These are phyloP conservation scores for Kwoniella pini DNA, from an alignment of 768 basidiomycete genomes.

Conservation along the genomic window DNA sequence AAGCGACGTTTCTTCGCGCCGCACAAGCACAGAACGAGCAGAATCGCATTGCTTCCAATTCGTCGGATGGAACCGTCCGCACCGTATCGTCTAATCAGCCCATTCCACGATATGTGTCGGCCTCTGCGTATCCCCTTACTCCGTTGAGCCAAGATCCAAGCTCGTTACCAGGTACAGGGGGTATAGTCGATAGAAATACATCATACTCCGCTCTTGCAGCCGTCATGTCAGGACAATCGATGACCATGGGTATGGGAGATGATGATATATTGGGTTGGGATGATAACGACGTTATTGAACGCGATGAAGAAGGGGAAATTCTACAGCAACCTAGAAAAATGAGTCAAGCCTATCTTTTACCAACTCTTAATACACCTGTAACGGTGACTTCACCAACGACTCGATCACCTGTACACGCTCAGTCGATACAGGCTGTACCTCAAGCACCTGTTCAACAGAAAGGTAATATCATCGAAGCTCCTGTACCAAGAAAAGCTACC, in stretches of 20 bases:
- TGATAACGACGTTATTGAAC: conserved; percentile 16
- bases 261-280: conserved; percentile 19
- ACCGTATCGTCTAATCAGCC: conserved; percentile 5
- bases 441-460: not conserved
- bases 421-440: too few relatives aligned
- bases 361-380: not conserved
- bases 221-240: conserved; percentile 10
- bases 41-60: conserved; percentile 19
- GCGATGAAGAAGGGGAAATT: not conserved
- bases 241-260: not conserved
- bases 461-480: not conserved
- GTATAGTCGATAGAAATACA: conserved; percentile 14
- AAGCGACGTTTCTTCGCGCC: conserved; percentile 23
- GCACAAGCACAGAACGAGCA: not conserved
- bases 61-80: conserved; percentile 2
- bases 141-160: conserved; percentile 5
- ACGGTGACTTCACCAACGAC: not conserved
- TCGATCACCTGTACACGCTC: not conserved
- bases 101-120: conserved; percentile 28
- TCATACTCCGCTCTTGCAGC: conserved; percentile 12
- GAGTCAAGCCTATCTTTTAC: not conserved
- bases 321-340: conserved; percentile 1
- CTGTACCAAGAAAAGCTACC: not conserved
- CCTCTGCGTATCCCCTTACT: conserved; percentile 26
- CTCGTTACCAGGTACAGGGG: conserved; percentile 1